A percentile compares a stretch with the other conserved stretches of the same genome.
Conservation (phyloP, 1,284 basidiomycete genomes). For the Ceratobasidium sp. region DNA sequence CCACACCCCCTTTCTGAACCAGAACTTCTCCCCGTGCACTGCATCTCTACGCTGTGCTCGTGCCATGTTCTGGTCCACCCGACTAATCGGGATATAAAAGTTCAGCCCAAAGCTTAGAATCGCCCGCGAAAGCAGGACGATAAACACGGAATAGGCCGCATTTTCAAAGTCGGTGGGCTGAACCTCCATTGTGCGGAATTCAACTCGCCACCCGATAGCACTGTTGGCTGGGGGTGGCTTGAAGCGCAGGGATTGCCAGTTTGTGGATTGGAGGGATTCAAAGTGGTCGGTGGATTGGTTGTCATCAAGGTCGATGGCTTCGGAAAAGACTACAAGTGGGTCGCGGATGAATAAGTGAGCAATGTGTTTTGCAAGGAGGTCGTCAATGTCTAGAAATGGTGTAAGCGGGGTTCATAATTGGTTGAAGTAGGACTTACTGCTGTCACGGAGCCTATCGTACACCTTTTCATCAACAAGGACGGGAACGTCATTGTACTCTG, state of each 20-base stretch:
- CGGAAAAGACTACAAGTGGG: conserved; percentile 93
- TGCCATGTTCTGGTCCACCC: conserved; percentile 97
- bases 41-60: conserved; percentile 88
- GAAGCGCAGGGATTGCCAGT: conserved; percentile 99
- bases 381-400: conserved; percentile 74
- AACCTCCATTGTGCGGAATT: conserved; percentile 98
- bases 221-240: conserved; percentile 95
- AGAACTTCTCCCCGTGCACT: conserved; percentile 69
- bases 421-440: conserved; percentile 60
- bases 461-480: conserved; percentile 82
- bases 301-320: conserved; percentile 94
- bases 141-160: conserved; percentile 93
- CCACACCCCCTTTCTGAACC: conserved; percentile 26
- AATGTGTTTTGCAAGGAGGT: conserved; percentile 87
- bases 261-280: conserved; percentile 92
- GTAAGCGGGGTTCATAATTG: not conserved
- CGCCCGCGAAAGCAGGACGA: conserved; percentile 91
- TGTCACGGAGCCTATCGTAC: conserved; percentile 69
- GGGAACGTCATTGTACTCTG: conserved; percentile 91
- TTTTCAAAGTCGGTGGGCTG: conserved; percentile 99
- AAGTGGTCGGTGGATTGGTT: conserved; percentile 90
- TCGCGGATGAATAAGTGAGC: conserved; percentile 98
- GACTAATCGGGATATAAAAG: conserved; percentile 96
- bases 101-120: conserved; percentile 91
- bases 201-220: conserved; percentile 96